Percentiles rank a stretch among this genome's conserved stretches.
These are phyloP conservation scores for Gossypium ekmanianum DNA, from an alignment of 345 rosid species.

Conservation along the genomic window DNA sequence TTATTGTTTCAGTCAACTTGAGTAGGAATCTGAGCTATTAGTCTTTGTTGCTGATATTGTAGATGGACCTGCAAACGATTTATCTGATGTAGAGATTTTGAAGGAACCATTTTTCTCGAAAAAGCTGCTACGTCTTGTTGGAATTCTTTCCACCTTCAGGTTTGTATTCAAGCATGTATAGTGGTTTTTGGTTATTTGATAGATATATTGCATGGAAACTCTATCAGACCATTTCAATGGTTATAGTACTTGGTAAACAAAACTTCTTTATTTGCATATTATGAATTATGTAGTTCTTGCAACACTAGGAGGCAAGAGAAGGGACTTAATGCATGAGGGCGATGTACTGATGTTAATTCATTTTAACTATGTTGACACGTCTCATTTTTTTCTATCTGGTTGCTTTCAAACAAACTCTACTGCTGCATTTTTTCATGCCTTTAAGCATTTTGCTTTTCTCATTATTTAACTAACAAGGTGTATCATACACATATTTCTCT, in stretches of 20 bases:
- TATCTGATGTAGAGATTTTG: conserved; percentile 47
- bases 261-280: background rate
- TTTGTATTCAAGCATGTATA: conserved; percentile 32
- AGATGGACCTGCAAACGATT: conserved; percentile 46
- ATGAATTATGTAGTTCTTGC: background rate
- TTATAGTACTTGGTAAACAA: background rate
- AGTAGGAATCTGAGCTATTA: background rate
- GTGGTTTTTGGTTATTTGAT: background rate
- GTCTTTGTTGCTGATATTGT: conserved; percentile 29
- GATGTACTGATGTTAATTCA: background rate
- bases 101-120: conserved; percentile 79
- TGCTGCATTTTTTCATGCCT: background rate
- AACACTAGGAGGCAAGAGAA: background rate
- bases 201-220: background rate
- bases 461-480: background rate
- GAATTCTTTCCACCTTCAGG: conserved; percentile 83
- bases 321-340: background rate
- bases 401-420: background rate
- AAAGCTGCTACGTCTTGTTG: conserved; percentile 68
- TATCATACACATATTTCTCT: conserved; percentile 10
- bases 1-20: conserved; percentile 7
- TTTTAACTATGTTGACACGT: background rate
- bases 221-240: background rate
- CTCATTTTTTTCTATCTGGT: background rate
- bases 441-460: background rate